These are phyloP conservation scores for Trichomonas gallinae DNA, from an alignment of 208 protist species.

Conservation along the genomic window DNA sequence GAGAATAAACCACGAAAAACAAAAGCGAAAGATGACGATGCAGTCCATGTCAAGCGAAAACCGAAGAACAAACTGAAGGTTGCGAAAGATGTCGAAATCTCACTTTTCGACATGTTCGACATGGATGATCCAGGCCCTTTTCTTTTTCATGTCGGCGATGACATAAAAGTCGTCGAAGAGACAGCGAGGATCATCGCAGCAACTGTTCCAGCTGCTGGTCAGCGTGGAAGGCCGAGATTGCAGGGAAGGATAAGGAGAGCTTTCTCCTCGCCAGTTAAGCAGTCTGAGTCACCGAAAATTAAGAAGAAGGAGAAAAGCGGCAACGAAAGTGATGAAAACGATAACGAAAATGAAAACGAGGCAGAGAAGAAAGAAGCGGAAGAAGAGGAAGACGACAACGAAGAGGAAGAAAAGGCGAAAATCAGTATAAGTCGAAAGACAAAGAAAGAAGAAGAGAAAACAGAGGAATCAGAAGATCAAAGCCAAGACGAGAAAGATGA, in stretches of 20 bases:
- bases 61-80: background rate
- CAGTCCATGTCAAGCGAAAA: background rate
- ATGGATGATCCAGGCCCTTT: background rate
- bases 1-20: background rate
- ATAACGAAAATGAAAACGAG: background rate
- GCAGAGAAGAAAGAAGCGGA: background rate
- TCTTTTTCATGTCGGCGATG: background rate
- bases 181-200: background rate
- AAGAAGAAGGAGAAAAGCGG: background rate
- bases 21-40: background rate
- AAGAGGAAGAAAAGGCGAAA: background rate
- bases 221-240: background rate
- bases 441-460: background rate
- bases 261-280: background rate
- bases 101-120: background rate
- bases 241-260: background rate
- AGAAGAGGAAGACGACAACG: background rate
- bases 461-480: background rate
- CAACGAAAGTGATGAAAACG: background rate
- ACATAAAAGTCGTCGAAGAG: background rate
- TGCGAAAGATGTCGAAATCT: background rate
- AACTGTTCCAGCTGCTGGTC: background rate
- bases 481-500: background rate
- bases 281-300: background rate
- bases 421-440: too few species aligned